Conservation (phyloP, 1,284 basidiomycete genomes). For the Pholiota adiposa region DNA sequence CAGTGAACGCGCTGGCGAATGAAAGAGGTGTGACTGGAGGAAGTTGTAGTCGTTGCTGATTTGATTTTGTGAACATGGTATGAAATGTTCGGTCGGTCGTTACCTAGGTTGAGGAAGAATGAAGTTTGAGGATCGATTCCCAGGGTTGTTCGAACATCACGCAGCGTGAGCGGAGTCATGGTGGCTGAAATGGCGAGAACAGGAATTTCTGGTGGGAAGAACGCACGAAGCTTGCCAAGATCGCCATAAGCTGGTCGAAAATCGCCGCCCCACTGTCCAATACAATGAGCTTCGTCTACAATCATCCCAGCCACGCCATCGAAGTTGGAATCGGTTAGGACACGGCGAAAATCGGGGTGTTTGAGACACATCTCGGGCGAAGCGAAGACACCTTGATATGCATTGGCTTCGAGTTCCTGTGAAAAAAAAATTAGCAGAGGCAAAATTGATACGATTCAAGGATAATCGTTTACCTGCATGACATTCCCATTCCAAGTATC, state of each 20-base stretch:
- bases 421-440: not conserved
- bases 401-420: not conserved
- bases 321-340: constrained; percentile 23
- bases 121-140: constrained; percentile 12
- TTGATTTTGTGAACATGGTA: constrained; percentile 18
- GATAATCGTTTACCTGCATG: not conserved
- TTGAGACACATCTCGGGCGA: constrained; percentile 40
- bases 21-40: constrained; percentile 12
- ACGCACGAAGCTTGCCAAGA: constrained; percentile 18
- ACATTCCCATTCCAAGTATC: not conserved
- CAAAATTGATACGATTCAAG: not conserved
- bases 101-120: constrained; percentile 27
- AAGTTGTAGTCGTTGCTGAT: constrained; percentile 20
- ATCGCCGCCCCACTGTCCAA: constrained; percentile 29
- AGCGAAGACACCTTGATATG: constrained; percentile 6
- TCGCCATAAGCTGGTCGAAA: constrained; percentile 19
- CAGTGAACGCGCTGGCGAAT: too few species aligned
- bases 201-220: constrained; percentile 22
- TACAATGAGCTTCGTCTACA: constrained; percentile 38
- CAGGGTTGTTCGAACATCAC: constrained; percentile 13
- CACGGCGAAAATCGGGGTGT: constrained; percentile 28
- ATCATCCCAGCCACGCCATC: constrained; percentile 29
- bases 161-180: constrained; percentile 17
- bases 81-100: constrained; percentile 26
- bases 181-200: constrained; percentile 26